phyloP scores from a whole-genome alignment of 192 early-diverging fungal species.

The Kappamyces sp. region DNA sequence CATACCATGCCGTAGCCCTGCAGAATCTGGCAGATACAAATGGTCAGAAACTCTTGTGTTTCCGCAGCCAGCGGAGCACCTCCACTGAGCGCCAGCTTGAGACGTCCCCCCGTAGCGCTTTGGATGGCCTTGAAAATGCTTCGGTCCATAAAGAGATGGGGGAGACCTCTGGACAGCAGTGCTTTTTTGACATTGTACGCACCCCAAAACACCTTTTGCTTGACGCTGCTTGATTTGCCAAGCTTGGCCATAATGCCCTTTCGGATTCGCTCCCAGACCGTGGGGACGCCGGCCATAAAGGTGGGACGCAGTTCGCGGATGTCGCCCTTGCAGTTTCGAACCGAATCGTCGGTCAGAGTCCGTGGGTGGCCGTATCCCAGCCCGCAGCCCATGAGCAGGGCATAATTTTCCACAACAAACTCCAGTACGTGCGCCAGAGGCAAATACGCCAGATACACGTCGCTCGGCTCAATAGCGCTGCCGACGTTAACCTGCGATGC shows the following conservation, averaged over 20 bases:
- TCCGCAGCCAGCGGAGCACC: conserved; percentile 87
- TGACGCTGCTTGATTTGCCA: conserved; percentile 35
- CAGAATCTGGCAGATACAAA: conserved; percentile 69
- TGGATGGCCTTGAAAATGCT: conserved; percentile 78
- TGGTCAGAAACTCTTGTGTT: conserved; percentile 77
- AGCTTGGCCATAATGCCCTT: conserved; percentile 74
- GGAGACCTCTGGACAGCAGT: conserved; percentile 53
- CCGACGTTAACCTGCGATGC: conserved; percentile 1
- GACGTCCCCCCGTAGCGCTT: conserved; percentile 76
- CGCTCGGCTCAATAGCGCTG: background rate
- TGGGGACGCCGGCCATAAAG: conserved; percentile 66
- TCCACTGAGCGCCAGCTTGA: conserved; percentile 75
- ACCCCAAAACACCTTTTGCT: conserved; percentile 66
- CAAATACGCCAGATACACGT: conserved; percentile 47
- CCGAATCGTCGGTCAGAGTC: conserved; percentile 62
- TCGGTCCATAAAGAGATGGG: conserved; percentile 59
- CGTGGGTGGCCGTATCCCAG: conserved; percentile 58
- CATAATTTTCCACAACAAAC: conserved; percentile 74
- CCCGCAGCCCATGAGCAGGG: background rate
- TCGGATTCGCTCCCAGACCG: conserved; percentile 75
- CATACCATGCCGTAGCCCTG: conserved; percentile 75
- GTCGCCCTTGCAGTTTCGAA: conserved; percentile 65
- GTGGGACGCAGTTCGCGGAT: conserved; percentile 63
- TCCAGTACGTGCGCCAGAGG: conserved; percentile 88
- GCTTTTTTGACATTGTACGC: conserved; percentile 72